These are phyloP conservation scores for Excoecaria cochinchinensis DNA, from an alignment of 345 rosid genomes.

Conservation along the genomic window DNA sequence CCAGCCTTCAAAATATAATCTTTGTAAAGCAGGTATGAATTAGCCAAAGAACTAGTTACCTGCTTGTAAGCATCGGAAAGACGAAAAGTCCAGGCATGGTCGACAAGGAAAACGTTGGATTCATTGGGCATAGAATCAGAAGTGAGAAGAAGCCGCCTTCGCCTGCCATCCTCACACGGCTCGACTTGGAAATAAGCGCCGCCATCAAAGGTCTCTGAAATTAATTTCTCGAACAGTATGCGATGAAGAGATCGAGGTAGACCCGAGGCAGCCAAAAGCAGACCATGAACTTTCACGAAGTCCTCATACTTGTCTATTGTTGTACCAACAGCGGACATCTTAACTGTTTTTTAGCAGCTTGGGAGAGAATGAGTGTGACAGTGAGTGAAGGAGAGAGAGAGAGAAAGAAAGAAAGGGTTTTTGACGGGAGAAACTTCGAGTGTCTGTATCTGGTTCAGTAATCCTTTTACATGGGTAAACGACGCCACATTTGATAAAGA, in stretches of 20 bases:
- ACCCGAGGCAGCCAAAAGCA: constrained; percentile 81
- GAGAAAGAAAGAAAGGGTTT: not conserved
- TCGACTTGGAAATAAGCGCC: constrained; percentile 76
- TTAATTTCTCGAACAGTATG: constrained; percentile 65
- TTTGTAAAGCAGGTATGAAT: not conserved
- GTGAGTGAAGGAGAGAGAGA: not conserved
- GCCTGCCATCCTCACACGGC: constrained; percentile 60
- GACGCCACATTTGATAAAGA: too few relatives aligned
- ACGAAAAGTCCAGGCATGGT: constrained; percentile 97
- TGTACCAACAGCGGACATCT: constrained; percentile 10
- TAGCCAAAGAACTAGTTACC: constrained; percentile 29
- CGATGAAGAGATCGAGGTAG: constrained; percentile 68
- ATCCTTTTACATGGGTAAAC: too few relatives aligned
- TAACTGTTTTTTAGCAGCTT: not conserved
- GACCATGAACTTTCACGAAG: constrained; percentile 70
- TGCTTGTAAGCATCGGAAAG: constrained; percentile 75
- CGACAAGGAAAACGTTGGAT: constrained; percentile 77
- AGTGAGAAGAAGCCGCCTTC: constrained; percentile 64
- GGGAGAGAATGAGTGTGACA: not conserved
- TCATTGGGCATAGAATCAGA: constrained; percentile 53
- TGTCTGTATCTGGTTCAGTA: too few relatives aligned
- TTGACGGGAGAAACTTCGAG: not conserved
- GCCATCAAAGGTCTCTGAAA: constrained; percentile 74
- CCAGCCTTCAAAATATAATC: not conserved
- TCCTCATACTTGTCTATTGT: constrained; percentile 53